These are phyloP conservation scores for Talaromyces funiculosus DNA, from an alignment of 2,329 filamentous ascomycete species.

Conservation along the genomic window DNA sequence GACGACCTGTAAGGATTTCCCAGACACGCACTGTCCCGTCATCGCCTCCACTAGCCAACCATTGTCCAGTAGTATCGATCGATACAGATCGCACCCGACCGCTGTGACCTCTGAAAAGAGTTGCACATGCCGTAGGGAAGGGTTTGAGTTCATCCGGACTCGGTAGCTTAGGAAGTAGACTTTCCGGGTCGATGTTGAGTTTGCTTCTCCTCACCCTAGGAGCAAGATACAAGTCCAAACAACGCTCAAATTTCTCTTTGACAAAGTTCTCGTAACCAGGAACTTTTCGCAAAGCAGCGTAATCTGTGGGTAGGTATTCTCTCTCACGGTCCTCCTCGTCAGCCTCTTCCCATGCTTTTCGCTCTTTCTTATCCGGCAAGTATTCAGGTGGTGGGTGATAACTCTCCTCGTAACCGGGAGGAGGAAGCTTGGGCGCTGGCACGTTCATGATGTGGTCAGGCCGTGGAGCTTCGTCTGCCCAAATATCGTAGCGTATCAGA, in stretches of 20 bases:
- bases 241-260: constrained; percentile 94
- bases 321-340: constrained; percentile 89
- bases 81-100: constrained; percentile 79
- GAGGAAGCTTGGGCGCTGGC: constrained; percentile 85
- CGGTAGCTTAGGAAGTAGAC: constrained; percentile 84
- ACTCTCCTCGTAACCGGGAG: constrained; percentile 89
- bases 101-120: constrained; percentile 80
- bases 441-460: constrained; percentile 90
- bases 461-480: constrained; percentile 83
- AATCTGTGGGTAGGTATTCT: constrained; percentile 78
- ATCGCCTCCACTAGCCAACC: constrained; percentile 86
- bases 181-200: constrained; percentile 93
- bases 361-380: constrained; percentile 78
- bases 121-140: constrained; percentile 85
- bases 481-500: constrained; percentile 76
- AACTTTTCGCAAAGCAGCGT: constrained; percentile 79
- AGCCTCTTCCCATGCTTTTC: constrained; percentile 72
- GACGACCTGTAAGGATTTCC: constrained; percentile 78
- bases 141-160: constrained; percentile 89
- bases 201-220: constrained; percentile 87
- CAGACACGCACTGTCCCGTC: constrained; percentile 89
- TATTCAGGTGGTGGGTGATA: constrained; percentile 97
- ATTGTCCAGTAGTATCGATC: constrained; percentile 79
- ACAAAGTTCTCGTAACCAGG: constrained; percentile 86
- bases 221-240: constrained; percentile 89